phyloP scores from a whole-genome alignment of 73 alveolate genomes.

The Paramecium caudatum region DNA sequence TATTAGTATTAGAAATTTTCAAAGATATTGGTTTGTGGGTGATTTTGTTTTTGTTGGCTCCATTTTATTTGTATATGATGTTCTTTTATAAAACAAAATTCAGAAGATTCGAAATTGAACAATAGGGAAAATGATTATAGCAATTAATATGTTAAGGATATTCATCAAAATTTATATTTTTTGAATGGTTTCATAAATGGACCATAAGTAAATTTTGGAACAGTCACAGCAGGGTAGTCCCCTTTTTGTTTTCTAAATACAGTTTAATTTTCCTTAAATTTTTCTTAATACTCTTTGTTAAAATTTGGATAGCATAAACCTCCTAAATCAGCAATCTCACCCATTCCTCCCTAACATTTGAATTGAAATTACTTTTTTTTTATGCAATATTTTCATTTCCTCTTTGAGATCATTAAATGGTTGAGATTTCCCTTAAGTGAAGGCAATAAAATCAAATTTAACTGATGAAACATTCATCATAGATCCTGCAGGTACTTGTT shows the following conservation, averaged over 20 bases:
- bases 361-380: conserved; percentile 8
- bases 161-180: conserved; percentile 45
- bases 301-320: conserved; percentile 61
- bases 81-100: conserved; percentile 49
- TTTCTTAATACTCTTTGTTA: conserved; percentile 59
- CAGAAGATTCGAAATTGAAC: conserved; percentile 33
- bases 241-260: conserved; percentile 54
- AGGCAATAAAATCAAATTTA: conserved; percentile 49
- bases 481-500: not conserved
- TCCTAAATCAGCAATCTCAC: conserved; percentile 66
- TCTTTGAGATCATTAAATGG: conserved; percentile 50
- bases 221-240: conserved; percentile 64
- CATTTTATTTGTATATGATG: conserved; percentile 10
- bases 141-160: not conserved
- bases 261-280: conserved; percentile 60
- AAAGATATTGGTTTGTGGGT: conserved; percentile 45
- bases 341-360: conserved; percentile 55
- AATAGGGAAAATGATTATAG: not conserved
- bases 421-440: not conserved
- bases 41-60: not conserved
- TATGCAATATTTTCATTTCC: conserved; percentile 50
- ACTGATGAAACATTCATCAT: conserved; percentile 65
- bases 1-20: not conserved
- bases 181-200: conserved; percentile 68
- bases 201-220: conserved; percentile 54